A percentile compares a stretch with the other conserved stretches of the same genome.
Evolutionary conservation across 1,284 basidiomycete species (phyloP).

Genomic region (Trametes polyzona): DNA sequence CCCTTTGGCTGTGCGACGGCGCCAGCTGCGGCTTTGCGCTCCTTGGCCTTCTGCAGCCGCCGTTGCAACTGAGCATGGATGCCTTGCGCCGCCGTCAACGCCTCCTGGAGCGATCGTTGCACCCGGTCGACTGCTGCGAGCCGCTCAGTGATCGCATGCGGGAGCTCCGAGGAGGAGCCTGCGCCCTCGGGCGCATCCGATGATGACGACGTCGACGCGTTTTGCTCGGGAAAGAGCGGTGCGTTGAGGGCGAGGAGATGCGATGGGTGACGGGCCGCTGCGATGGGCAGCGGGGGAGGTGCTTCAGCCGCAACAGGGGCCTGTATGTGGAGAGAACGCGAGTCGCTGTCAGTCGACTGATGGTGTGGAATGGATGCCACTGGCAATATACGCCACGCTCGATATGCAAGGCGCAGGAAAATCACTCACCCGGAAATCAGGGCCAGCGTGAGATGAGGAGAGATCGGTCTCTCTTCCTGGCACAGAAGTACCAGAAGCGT

Average conservation of each 20-base stretch:
- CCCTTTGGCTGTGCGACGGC: not conserved
- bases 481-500: not conserved
- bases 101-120: constrained; percentile 17
- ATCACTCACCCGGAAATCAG: not conserved
- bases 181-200: not conserved
- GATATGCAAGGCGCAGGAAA: not conserved
- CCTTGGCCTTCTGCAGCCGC: constrained; percentile 8
- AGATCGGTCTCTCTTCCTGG: not conserved
- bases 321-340: not conserved
- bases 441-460: not conserved
- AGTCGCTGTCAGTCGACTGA: not conserved
- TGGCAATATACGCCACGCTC: not conserved
- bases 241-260: constrained; percentile 28
- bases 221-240: constrained; percentile 18
- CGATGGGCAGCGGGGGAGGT: constrained; percentile 44
- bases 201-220: not conserved
- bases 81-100: constrained; percentile 16
- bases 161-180: not conserved
- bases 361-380: too few relatives aligned
- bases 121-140: constrained; percentile 18
- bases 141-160: constrained; percentile 22
- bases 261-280: constrained; percentile 52
- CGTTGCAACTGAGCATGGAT: constrained; percentile 16
- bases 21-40: not conserved
- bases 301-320: constrained; percentile 19